phyloP scores from a whole-genome alignment of 2,329 filamentous ascomycete species.

The Penicillium sp. region DNA sequence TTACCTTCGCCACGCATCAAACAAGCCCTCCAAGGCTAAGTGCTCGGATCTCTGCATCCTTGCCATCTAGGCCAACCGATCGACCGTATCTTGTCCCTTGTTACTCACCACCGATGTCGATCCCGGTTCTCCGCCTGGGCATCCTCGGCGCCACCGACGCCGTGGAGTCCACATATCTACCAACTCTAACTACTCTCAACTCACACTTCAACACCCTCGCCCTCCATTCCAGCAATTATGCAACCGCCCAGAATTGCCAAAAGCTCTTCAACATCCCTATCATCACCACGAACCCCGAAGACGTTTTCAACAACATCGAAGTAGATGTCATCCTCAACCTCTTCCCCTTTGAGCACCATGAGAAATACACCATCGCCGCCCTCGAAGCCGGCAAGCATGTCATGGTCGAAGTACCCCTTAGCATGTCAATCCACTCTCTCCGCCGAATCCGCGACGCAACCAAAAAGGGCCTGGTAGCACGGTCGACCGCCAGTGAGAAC shows the following conservation, averaged over 20 bases:
- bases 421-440: slow-evolving; percentile 47
- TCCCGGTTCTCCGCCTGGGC: slow-evolving; percentile 29
- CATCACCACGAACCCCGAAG: slow-evolving; percentile 36
- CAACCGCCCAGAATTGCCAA: slow-evolving; percentile 2
- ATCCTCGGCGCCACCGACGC: slow-evolving; percentile 43
- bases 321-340: slow-evolving; percentile 49
- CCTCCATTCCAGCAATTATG: slow-evolving; percentile 45
- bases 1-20: background rate
- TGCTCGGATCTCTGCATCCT: background rate
- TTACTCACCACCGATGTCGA: slow-evolving; percentile 15
- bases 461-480: slow-evolving; percentile 7
- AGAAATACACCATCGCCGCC: slow-evolving; percentile 49
- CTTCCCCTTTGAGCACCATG: slow-evolving; percentile 54
- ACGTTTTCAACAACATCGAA: slow-evolving; percentile 48
- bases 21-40: background rate
- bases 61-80: background rate
- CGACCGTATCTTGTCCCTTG: background rate
- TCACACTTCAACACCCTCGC: slow-evolving; percentile 45
- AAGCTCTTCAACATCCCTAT: slow-evolving; percentile 19
- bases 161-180: slow-evolving; percentile 53
- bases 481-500: background rate
- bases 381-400: slow-evolving; percentile 53
- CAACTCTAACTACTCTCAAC: slow-evolving; percentile 44
- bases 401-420: slow-evolving; percentile 58
- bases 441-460: slow-evolving; percentile 47